A percentile compares a stretch with the other conserved stretches of the same genome.
Evolutionary conservation across 2,329 filamentous ascomycete genomes (phyloP).

Genomic region (Apiospora phragmitis): DNA sequence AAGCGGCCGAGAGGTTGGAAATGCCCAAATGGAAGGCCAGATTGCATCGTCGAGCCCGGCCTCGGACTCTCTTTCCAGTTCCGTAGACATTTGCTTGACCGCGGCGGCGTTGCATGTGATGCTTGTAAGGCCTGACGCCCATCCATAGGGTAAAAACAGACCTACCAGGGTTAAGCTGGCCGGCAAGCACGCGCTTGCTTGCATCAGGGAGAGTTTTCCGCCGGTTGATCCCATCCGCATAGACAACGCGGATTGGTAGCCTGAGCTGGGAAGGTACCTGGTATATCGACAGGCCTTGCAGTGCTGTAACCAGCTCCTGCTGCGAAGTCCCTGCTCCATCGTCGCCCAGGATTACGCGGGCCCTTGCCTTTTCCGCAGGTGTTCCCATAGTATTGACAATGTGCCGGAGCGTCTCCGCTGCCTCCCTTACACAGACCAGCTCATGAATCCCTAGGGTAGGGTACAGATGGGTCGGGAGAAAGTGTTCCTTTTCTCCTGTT

Average conservation of each 20-base stretch:
- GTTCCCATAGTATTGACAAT: conserved; percentile 67
- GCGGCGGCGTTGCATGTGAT: conserved; percentile 71
- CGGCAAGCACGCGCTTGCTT: conserved; percentile 39
- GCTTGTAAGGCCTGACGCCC: conserved; percentile 63
- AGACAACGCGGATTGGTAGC: conserved; percentile 60
- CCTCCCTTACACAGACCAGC: conserved; percentile 67
- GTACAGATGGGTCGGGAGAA: conserved; percentile 61
- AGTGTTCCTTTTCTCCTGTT: conserved; percentile 62
- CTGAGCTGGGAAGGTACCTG: conserved; percentile 36
- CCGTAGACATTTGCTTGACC: conserved; percentile 62
- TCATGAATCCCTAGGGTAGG: conserved; percentile 56
- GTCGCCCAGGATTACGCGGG: conserved; percentile 55
- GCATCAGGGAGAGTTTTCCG: conserved; percentile 23
- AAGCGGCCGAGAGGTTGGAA: conserved; percentile 31
- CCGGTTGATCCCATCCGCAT: conserved; percentile 39
- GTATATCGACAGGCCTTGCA: conserved; percentile 39
- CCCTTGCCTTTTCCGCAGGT: conserved; percentile 58
- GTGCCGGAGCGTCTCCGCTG: conserved; percentile 64
- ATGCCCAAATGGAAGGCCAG: conserved; percentile 35
- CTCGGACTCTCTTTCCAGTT: conserved; percentile 27
- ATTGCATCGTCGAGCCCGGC: conserved; percentile 19
- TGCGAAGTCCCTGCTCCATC: conserved; percentile 13
- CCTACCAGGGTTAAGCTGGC: conserved; percentile 49
- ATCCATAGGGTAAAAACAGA: conserved; percentile 73
- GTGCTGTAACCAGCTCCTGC: conserved; percentile 26